phyloP scores from a whole-genome alignment of 768 basidiomycete species.

The Cyathus striatus region DNA sequence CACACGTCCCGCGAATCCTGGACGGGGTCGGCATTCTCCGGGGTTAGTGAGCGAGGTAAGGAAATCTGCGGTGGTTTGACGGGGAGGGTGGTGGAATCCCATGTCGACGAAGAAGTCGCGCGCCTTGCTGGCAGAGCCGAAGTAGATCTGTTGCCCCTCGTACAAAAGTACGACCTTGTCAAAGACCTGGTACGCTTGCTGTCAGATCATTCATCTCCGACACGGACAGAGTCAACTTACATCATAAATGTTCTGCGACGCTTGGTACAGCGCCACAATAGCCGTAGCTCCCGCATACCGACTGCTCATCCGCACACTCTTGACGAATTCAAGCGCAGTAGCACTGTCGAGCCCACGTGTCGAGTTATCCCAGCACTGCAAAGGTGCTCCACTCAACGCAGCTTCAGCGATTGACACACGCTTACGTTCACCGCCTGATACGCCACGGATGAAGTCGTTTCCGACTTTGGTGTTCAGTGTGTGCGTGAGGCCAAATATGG shows the following conservation, averaged over 20 bases:
- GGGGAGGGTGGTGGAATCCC: slow-evolving; percentile 69
- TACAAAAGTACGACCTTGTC: slow-evolving; percentile 87
- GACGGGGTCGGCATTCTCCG: slow-evolving; percentile 76
- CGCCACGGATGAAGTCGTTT: slow-evolving; percentile 79
- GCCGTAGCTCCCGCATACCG: slow-evolving; percentile 78
- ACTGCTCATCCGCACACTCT: slow-evolving; percentile 74
- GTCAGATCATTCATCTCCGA: slow-evolving; percentile 16
- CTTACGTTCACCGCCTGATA: slow-evolving; percentile 79
- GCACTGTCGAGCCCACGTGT: slow-evolving; percentile 81
- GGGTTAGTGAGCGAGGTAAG: slow-evolving; percentile 80
- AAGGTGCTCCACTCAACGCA: slow-evolving; percentile 75
- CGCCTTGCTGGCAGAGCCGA: slow-evolving; percentile 68
- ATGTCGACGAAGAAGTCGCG: slow-evolving; percentile 72
- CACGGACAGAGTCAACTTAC: too few relatives aligned
- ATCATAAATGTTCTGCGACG: slow-evolving; percentile 20
- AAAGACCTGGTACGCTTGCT: slow-evolving; percentile 71
- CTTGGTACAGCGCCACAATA: slow-evolving; percentile 76
- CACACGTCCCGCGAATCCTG: slow-evolving; percentile 49
- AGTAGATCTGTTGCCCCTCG: slow-evolving; percentile 78
- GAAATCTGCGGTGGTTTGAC: slow-evolving; percentile 85
- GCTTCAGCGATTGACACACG: slow-evolving; percentile 82
- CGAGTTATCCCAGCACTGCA: slow-evolving; percentile 83
- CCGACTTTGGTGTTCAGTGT: slow-evolving; percentile 78
- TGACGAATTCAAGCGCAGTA: slow-evolving; percentile 83
- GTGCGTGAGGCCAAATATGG: slow-evolving; percentile 82